Evolutionary conservation across 768 basidiomycete genomes (phyloP).

Genomic region (Panaeolus cyanescens): DNA sequence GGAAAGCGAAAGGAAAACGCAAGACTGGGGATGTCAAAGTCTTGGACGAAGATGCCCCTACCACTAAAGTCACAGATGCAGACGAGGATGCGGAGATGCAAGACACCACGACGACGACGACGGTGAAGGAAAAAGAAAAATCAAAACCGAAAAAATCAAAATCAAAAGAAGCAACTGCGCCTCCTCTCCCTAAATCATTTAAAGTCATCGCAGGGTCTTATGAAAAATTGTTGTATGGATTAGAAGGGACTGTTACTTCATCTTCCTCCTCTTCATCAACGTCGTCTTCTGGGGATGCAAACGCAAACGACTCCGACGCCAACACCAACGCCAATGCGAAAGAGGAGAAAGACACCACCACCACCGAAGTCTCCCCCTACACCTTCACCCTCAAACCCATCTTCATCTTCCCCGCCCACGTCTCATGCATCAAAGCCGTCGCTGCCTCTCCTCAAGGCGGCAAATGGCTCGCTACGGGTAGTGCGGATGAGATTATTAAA

Average conservation of each 20-base stretch:
- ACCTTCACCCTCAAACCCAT: conserved; percentile 64
- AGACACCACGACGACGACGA: not conserved
- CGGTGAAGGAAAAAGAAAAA: not conserved
- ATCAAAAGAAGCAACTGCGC: not conserved
- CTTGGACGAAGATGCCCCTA: not conserved
- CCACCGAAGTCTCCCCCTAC: conserved; percentile 30
- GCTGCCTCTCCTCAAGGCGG: conserved; percentile 87
- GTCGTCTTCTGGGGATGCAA: not conserved
- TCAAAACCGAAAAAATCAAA: not conserved
- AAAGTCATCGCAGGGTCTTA: conserved; percentile 92
- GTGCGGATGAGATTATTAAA: conserved; percentile 95
- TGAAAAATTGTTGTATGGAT: conserved; percentile 93
- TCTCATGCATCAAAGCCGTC: conserved; percentile 89
- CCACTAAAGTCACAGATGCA: not conserved
- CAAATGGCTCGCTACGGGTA: conserved; percentile 95
- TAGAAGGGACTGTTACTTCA: conserved; percentile 60
- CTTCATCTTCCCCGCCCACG: conserved; percentile 97
- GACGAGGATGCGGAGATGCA: not conserved
- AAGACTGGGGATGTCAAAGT: not conserved
- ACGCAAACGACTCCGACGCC: too few species aligned
- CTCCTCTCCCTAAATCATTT: conserved; percentile 60
- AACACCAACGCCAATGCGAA: too few species aligned
- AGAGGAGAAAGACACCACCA: not conserved
- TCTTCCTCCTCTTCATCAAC: not conserved
- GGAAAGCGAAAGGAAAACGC: not conserved